Evolutionary conservation across 371 early-diverging fungal genomes (phyloP).

Genomic region (Zopfochytrium polystomum): DNA sequence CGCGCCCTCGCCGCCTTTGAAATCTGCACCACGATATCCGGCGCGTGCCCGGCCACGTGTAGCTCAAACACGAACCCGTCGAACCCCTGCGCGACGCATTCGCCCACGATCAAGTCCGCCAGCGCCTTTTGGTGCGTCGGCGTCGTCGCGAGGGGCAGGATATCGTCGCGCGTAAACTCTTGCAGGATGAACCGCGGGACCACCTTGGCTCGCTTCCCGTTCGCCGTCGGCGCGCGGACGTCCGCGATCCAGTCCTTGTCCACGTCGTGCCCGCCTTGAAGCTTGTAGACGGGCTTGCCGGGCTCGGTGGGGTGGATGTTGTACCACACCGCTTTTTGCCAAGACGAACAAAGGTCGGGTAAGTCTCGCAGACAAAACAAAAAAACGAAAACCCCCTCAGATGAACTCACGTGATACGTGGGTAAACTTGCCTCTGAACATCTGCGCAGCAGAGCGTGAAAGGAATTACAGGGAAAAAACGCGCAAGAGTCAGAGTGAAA

Average conservation of each 20-base stretch:
- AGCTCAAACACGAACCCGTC: conserved; percentile 61
- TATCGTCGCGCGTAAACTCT: conserved; percentile 46
- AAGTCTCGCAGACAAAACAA: too few relatives aligned
- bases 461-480: too few relatives aligned
- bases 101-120: conserved; percentile 33
- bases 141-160: conserved; percentile 35
- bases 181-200: conserved; percentile 59
- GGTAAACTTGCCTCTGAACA: conserved; percentile 65
- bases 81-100: conserved; percentile 46
- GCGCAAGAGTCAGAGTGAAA: too few relatives aligned
- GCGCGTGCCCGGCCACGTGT: conserved; percentile 42
- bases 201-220: conserved; percentile 39
- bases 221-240: conserved; percentile 33
- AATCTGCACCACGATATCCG: conserved; percentile 37
- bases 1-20: conserved; percentile 31
- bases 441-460: conserved; percentile 55
- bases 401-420: conserved; percentile 60
- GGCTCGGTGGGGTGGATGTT: conserved; percentile 4
- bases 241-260: conserved; percentile 60
- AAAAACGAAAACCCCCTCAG: conserved; percentile 34
- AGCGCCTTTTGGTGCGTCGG: conserved; percentile 26
- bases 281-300: neutral
- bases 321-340: too few relatives aligned
- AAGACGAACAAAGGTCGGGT: too few relatives aligned
- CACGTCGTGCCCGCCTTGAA: conserved; percentile 60